phyloP scores from a whole-genome alignment of 768 basidiomycete genomes.

The Amanita polypyramis region DNA sequence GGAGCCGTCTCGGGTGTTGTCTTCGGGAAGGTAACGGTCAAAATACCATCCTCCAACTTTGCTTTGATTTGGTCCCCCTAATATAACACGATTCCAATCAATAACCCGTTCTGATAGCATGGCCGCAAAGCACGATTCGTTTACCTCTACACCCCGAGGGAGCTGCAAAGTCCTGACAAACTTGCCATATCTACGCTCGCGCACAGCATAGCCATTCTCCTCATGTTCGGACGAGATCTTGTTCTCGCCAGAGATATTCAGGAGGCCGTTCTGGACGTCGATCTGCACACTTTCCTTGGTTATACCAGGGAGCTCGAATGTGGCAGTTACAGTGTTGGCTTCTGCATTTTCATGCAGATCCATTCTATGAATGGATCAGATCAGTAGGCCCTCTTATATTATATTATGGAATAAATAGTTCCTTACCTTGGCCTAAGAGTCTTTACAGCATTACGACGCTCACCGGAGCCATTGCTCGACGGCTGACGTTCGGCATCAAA shows the following conservation, averaged over 20 bases:
- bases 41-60: conserved; percentile 37
- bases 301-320: conserved; percentile 54
- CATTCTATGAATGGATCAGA: conserved; percentile 36
- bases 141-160: conserved; percentile 43
- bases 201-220: conserved; percentile 30
- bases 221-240: conserved; percentile 25
- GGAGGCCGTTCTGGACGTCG: conserved; percentile 39
- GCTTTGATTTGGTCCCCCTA: conserved; percentile 30
- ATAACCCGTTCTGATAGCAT: neutral
- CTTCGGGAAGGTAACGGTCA: conserved; percentile 45
- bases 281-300: conserved; percentile 43
- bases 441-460: neutral
- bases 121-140: conserved; percentile 5
- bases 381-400: neutral
- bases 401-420: neutral
- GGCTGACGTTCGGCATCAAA: no score
- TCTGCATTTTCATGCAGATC: conserved; percentile 43
- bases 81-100: conserved; percentile 1
- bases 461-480: neutral
- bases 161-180: conserved; percentile 40
- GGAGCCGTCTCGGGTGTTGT: conserved; percentile 23
- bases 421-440: neutral
- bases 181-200: conserved; percentile 41
- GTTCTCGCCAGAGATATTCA: conserved; percentile 28
- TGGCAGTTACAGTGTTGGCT: conserved; percentile 42